phyloP scores from a whole-genome alignment of 2,329 filamentous ascomycete genomes.

The Trichophaea hybrida region DNA sequence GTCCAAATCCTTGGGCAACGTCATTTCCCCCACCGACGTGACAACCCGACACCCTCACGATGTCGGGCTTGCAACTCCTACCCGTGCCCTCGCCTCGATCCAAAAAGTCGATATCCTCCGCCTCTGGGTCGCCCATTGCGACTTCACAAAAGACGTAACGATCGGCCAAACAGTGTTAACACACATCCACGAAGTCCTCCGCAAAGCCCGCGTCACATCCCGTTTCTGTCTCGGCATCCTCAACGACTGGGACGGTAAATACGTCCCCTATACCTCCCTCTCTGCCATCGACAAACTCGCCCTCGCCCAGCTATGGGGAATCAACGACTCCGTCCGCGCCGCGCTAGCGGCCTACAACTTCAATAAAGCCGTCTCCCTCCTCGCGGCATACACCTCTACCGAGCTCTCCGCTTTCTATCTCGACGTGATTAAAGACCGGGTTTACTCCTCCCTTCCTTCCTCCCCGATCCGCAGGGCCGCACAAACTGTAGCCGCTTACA shows the following conservation, averaged over 20 bases:
- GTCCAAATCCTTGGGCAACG: conserved; percentile 93
- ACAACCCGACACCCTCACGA: conserved; percentile 42
- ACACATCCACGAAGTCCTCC: conserved; percentile 57
- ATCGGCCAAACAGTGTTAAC: conserved; percentile 66
- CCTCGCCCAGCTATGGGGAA: conserved; percentile 54
- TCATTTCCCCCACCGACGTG: conserved; percentile 64
- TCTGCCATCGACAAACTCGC: conserved; percentile 53
- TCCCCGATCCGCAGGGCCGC: conserved; percentile 45
- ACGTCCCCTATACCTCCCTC: background rate
- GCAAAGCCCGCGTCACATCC: conserved; percentile 79
- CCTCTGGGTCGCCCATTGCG: conserved; percentile 79
- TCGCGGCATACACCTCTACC: conserved; percentile 62
- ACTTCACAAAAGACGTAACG: conserved; percentile 77
- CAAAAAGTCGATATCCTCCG: conserved; percentile 79
- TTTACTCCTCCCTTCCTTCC: conserved; percentile 66
- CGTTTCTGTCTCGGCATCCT: conserved; percentile 70
- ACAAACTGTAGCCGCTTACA: conserved; percentile 38
- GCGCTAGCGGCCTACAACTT: background rate
- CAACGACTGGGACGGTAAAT: conserved; percentile 32
- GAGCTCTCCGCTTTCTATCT: conserved; percentile 91
- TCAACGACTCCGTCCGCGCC: conserved; percentile 35
- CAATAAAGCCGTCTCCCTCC: conserved; percentile 43
- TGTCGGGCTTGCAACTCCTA: conserved; percentile 45
- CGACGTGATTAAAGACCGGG: conserved; percentile 75
- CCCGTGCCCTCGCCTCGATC: conserved; percentile 34